These are phyloP conservation scores for Hypseocharis bilobata DNA, from an alignment of 441 rosid species.

Conservation along the genomic window DNA sequence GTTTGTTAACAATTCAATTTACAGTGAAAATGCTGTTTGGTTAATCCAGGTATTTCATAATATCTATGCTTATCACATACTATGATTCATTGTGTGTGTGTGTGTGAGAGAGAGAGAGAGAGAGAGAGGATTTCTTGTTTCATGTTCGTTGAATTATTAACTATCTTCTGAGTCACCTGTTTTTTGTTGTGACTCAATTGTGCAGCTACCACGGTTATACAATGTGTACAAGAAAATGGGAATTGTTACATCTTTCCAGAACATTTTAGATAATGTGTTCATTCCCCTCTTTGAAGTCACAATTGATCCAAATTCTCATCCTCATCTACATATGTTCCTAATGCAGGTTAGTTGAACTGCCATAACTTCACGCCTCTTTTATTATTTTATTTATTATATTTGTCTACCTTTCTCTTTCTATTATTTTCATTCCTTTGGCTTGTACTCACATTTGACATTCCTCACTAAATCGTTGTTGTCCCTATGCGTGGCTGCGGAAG, in stretches of 20 bases:
- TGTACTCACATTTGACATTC: no score
- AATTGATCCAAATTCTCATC: slow-evolving; percentile 61
- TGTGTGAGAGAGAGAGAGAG: no score
- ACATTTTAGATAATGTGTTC: slow-evolving; percentile 61
- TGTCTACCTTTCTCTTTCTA: background rate
- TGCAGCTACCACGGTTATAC: slow-evolving; percentile 65
- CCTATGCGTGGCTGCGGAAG: no score
- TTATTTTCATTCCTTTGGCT: no score
- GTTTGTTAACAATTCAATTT: slow-evolving; percentile 60
- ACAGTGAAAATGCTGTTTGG: slow-evolving; percentile 68
- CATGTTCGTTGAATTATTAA: background rate
- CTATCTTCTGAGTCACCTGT: background rate
- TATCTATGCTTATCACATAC: slow-evolving; percentile 2
- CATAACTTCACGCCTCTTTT: background rate
- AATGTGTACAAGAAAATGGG: slow-evolving; percentile 67
- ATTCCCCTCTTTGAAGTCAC: slow-evolving; percentile 72
- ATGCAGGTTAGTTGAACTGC: slow-evolving; percentile 31
- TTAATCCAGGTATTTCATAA: slow-evolving; percentile 48
- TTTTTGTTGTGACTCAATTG: slow-evolving; percentile 12
- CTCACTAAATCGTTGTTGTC: no score
- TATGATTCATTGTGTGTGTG: no score
- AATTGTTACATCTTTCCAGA: slow-evolving; percentile 64
- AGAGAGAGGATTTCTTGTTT: background rate
- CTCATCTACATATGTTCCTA: slow-evolving; percentile 58
- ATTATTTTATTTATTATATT: background rate